phyloP scores from a whole-genome alignment of 2,329 filamentous ascomycete genomes.

The Cladophialophora exuberans region DNA sequence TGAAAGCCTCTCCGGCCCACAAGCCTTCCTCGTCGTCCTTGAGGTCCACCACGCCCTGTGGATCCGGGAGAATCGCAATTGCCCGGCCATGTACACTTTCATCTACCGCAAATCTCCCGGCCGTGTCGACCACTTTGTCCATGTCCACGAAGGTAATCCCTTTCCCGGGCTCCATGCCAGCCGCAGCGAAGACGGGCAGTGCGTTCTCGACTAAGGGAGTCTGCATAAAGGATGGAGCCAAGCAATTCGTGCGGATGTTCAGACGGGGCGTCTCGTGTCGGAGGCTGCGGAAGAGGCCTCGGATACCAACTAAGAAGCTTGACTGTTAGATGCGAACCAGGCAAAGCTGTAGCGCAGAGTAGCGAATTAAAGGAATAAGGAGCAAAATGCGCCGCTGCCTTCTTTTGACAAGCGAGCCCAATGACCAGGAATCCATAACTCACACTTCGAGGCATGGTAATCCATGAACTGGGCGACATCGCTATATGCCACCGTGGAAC shows the following conservation, averaged over 20 bases:
- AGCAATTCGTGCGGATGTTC: constrained; percentile 11
- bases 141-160: constrained; percentile 10
- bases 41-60: constrained; percentile 4
- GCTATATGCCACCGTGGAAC: constrained; percentile 26
- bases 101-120: constrained; percentile 10
- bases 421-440: background rate
- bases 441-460: constrained; percentile 28
- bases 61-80: constrained; percentile 1
- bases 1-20: constrained; percentile 9
- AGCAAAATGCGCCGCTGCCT: background rate
- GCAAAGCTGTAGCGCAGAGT: too few relatives aligned
- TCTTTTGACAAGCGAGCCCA: too few relatives aligned
- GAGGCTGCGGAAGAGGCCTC: constrained; percentile 28
- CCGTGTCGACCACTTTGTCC: constrained; percentile 13
- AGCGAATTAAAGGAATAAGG: too few relatives aligned
- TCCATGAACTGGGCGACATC: constrained; percentile 19
- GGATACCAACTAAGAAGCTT: constrained; percentile 17
- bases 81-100: constrained; percentile 10
- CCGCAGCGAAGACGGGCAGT: constrained; percentile 1
- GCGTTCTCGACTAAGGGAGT: background rate
- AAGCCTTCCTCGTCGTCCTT: constrained; percentile 11
- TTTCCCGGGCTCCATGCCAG: constrained; percentile 6
- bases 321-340: background rate
- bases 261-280: constrained; percentile 13
- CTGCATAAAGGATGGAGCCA: constrained; percentile 13